Evolutionary conservation across 306 rosid species (phyloP), one percentile per base, ranked within the genome.

Genomic region (Quercus dentata): DNA sequence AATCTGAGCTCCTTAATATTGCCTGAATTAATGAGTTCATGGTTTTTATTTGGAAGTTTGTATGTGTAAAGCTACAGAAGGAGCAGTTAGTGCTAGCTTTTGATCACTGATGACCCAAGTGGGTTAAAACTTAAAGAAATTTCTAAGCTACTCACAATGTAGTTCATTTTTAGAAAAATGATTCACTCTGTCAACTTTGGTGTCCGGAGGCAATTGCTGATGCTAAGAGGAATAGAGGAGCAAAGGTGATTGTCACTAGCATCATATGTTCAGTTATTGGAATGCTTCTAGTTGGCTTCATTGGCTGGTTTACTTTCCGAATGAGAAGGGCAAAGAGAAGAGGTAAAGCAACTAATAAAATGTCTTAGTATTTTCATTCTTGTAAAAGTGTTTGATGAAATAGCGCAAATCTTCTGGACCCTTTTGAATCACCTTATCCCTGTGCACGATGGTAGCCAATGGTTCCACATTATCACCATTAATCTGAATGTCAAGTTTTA

Each of bases 191-290:
- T 73, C 11, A n/a, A 23, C 35, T 69, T 46, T 33, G 63, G 9
- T 44, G 56, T 5, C 51, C 63, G 73, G 83, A 63, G 28, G 63
- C 78, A 27, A 73, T 79, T 62, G 67, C 81, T 64, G 74, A 71
- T 72, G 74, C 77, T 11, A 81, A 77, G 85, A 82, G 33, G 78
- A 71, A 25, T 25, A 49, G 11, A 51, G 15, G 9, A 61, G 68
- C 61, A 73, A 82, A 25, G 65, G 11, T 35, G 70, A 11, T 74
- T 54, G 62, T 55, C 55, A 23, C 7, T 25, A 44, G 20, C 19
- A 23, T 64, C 6, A 1, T 61, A 5, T 59, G 67, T 3, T n/a
- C 54, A 28, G 38, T 55, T 51, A 11, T 55, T 30, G 80, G 77
- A 25, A 46, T 70, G 25, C 10, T 81, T 70, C 71, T 81, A 1